Percentiles rank a stretch among this genome's conserved stretches.
phyloP scores from a whole-genome alignment of 1,284 basidiomycete species.

The Heliocybe sulcata region DNA sequence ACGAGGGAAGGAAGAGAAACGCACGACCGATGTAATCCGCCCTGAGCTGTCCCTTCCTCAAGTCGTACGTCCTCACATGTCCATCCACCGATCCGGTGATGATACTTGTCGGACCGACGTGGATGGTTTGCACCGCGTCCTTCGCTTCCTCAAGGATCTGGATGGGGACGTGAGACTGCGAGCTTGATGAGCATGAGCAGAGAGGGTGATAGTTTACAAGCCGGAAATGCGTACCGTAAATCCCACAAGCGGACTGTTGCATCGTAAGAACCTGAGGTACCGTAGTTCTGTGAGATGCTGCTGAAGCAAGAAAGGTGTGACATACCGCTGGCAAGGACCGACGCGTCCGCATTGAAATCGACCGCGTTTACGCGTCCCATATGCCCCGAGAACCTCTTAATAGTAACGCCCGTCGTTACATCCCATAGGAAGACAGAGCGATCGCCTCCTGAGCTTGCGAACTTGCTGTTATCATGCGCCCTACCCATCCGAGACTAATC shows the following conservation, averaged over 20 bases:
- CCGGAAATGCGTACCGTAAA: slow-evolving; percentile 47
- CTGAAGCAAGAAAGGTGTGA: slow-evolving; percentile 7
- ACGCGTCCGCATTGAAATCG: slow-evolving; percentile 84
- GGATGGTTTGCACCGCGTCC: slow-evolving; percentile 82
- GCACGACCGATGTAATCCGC: slow-evolving; percentile 86
- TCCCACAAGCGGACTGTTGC: slow-evolving; percentile 88
- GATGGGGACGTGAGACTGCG: slow-evolving; percentile 78
- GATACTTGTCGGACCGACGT: slow-evolving; percentile 59
- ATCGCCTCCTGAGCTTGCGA: slow-evolving; percentile 93
- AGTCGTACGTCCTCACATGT: slow-evolving; percentile 85
- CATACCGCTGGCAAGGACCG: slow-evolving; percentile 80
- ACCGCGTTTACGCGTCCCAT: slow-evolving; percentile 88
- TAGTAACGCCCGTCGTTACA: slow-evolving; percentile 80
- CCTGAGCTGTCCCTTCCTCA: slow-evolving; percentile 85
- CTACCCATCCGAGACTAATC: slow-evolving; percentile 35
- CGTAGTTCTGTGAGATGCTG: slow-evolving; percentile 3
- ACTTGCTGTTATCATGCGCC: slow-evolving; percentile 87
- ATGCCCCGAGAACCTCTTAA: slow-evolving; percentile 81
- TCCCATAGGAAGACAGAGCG: slow-evolving; percentile 94
- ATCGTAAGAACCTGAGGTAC: slow-evolving; percentile 71
- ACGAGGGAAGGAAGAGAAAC: slow-evolving; percentile 21
- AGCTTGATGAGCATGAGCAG: slow-evolving; percentile 33
- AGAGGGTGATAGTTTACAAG: not conserved
- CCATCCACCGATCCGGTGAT: slow-evolving; percentile 89
- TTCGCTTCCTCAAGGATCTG: slow-evolving; percentile 87